These are phyloP conservation scores for Laguncularia racemosa DNA, from an alignment of 345 rosid species.

Conservation along the genomic window DNA sequence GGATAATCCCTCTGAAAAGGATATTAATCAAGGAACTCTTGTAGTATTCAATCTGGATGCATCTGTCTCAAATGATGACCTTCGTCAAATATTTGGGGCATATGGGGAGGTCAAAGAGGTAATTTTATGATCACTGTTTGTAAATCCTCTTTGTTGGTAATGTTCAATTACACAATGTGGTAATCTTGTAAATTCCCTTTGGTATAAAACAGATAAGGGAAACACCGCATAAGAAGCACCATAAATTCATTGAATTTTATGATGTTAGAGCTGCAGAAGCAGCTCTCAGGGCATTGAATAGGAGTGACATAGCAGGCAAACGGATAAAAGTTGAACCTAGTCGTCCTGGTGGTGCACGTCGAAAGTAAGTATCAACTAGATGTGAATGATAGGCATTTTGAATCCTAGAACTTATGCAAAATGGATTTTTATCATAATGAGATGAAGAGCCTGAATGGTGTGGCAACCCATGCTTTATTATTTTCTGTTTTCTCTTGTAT, in stretches of 20 bases:
- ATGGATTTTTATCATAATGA: neutral
- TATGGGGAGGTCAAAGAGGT: conserved; percentile 98
- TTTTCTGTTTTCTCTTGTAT: too few relatives aligned
- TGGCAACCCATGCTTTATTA: too few relatives aligned
- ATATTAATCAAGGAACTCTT: conserved; percentile 90
- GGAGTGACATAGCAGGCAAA: conserved; percentile 92
- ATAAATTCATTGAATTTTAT: conserved; percentile 87
- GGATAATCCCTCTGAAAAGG: conserved; percentile 97
- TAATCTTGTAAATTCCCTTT: conserved; percentile 2
- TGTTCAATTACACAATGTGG: too few relatives aligned
- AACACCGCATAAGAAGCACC: conserved; percentile 88
- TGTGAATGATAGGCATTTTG: too few relatives aligned
- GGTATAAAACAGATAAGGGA: conserved; percentile 72
- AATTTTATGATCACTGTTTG: neutral
- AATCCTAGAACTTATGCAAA: neutral
- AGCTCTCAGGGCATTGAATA: conserved; percentile 77
- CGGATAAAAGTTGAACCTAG: conserved; percentile 98
- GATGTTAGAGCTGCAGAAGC: conserved; percentile 93
- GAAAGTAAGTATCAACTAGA: conserved; percentile 44
- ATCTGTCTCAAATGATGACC: conserved; percentile 83
- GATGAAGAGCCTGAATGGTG: too few relatives aligned
- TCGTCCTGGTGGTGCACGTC: conserved; percentile 96
- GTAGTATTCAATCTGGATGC: conserved; percentile 89
- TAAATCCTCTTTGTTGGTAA: too few relatives aligned
- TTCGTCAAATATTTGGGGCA: conserved; percentile 70